Base-by-base conservation (phyloP, 345 rosid genomes). In the Atalantia buxifolia region DNA sequence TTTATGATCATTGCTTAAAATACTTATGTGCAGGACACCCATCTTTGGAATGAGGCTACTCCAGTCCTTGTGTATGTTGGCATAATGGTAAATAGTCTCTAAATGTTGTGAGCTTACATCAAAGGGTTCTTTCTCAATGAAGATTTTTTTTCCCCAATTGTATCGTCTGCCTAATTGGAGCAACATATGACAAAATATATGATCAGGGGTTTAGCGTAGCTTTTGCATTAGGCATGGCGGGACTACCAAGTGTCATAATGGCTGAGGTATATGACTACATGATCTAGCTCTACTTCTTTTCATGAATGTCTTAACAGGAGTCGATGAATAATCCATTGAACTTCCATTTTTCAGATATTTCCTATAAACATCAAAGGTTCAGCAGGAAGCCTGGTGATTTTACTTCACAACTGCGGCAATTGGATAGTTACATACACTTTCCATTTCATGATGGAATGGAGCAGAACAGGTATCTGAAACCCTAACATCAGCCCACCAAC, bases 391-490 rank as follows among this genome's bases (percentile, higher is more conserved):
- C 69, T 74, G 7, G n/a, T 30, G 25, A 19, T 19, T 27, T 27
- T 74, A n/a, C 6, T 45, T 30, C 8, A 38, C 28, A 42, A 36
- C 36, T 62, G 36, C 31, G 19, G 80, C 50, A 79, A 83, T 38
- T 89, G 86, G 88, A 72, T 84, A 24, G 86, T 87, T 6, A 69
- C 87, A 14, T 89, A 81, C 72, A 40, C 82, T 60, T 88, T 89
- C 84, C 88, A 86, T 65, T 88, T 91, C 72, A 74, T 89, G 89
- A 65, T 87, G 57, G 83, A 81, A 36, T 85, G 91, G 90, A 91
- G 86, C 79, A 73, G 86, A 22, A 28, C 83, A 27, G 92, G 94
- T 87, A 79, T 25, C 30, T 36, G 6, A 36, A 66, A 24, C 21
- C 16, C n/a, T 0, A 36, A 36, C 7, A 36, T 7, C 38, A 35